Percentiles rank a stretch among this genome's conserved stretches.
Evolutionary conservation across 495 filamentous ascomycete species (phyloP).

Genomic region (Penicillium ucsense): DNA sequence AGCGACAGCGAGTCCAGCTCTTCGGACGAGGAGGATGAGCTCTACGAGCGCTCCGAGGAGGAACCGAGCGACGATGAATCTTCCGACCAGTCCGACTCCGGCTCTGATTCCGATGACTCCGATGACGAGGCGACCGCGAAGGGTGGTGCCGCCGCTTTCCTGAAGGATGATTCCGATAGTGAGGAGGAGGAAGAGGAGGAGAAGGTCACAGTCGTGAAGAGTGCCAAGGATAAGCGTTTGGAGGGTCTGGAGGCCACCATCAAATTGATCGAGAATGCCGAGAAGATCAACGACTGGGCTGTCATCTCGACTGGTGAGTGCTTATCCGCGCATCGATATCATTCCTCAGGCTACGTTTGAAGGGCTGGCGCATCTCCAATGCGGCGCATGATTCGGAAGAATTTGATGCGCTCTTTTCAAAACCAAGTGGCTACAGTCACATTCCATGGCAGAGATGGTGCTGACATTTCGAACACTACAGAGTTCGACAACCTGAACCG

Average conservation of each 20-base stretch:
- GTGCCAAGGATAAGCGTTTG: slow-evolving; percentile 91
- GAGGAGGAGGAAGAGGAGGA: slow-evolving; percentile 82
- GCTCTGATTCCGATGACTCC: not conserved
- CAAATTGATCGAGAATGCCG: slow-evolving; percentile 83
- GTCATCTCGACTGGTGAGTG: slow-evolving; percentile 76
- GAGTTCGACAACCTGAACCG: slow-evolving; percentile 98
- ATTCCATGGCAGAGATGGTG: not conserved
- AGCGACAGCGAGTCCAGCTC: slow-evolving; percentile 67
- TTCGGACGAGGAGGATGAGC: slow-evolving; percentile 84
- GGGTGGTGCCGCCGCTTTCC: slow-evolving; percentile 65
- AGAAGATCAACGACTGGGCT: slow-evolving; percentile 96
- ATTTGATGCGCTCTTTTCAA: too few relatives aligned
- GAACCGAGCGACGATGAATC: slow-evolving; percentile 72
- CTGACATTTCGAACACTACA: slow-evolving; percentile 25
- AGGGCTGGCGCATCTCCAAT: too few relatives aligned
- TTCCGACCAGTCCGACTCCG: slow-evolving; percentile 41
- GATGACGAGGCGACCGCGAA: slow-evolving; percentile 56
- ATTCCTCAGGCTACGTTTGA: too few relatives aligned
- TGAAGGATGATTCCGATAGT: slow-evolving; percentile 65
- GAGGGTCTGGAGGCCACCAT: slow-evolving; percentile 89
- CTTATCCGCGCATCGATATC: not conserved
- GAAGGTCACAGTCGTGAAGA: slow-evolving; percentile 76
- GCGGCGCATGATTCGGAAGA: too few relatives aligned
- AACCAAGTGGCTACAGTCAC: too few relatives aligned
- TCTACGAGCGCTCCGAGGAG: slow-evolving; percentile 68